These are phyloP conservation scores for Cubamyces sp. DNA, from an alignment of 768 basidiomycete genomes.

Conservation along the genomic window DNA sequence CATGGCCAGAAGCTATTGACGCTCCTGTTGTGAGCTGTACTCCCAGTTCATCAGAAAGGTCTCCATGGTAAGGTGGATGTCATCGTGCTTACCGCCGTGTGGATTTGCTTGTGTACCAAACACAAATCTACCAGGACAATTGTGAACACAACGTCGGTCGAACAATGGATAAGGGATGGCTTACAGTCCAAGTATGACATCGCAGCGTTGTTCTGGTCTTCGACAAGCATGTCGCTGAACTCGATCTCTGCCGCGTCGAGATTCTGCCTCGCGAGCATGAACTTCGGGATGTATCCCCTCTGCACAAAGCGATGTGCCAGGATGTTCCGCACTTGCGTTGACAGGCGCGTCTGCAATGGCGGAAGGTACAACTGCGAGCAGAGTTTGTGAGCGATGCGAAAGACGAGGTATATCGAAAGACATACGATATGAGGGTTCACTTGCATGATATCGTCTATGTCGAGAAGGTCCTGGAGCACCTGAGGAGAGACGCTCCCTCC, in stretches of 20 bases:
- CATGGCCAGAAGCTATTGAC: slow-evolving; percentile 15
- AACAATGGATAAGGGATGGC: slow-evolving; percentile 34
- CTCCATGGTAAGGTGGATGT: background rate
- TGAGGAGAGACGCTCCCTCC: slow-evolving; percentile 83
- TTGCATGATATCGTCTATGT: slow-evolving; percentile 73
- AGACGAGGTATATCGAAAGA: background rate
- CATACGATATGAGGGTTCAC: slow-evolving; percentile 74
- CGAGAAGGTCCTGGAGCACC: slow-evolving; percentile 82
- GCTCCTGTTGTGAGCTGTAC: slow-evolving; percentile 19
- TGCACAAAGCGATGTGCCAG: slow-evolving; percentile 66
- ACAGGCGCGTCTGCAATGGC: slow-evolving; percentile 70
- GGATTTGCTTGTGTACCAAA: slow-evolving; percentile 44
- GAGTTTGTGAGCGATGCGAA: too few species aligned
- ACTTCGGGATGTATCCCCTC: slow-evolving; percentile 57
- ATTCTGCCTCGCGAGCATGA: slow-evolving; percentile 87
- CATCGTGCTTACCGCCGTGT: slow-evolving; percentile 34
- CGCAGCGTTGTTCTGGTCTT: slow-evolving; percentile 96
- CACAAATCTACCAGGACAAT: slow-evolving; percentile 37
- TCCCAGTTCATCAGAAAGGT: background rate
- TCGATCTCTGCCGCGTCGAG: slow-evolving; percentile 93
- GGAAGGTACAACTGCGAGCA: slow-evolving; percentile 52
- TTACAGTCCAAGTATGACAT: slow-evolving; percentile 90
- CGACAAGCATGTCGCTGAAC: slow-evolving; percentile 95
- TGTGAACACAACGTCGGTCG: background rate
- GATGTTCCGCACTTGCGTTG: slow-evolving; percentile 85